Base-by-base conservation (phyloP, 768 basidiomycete genomes). In the Lactifluus volemus region DNA sequence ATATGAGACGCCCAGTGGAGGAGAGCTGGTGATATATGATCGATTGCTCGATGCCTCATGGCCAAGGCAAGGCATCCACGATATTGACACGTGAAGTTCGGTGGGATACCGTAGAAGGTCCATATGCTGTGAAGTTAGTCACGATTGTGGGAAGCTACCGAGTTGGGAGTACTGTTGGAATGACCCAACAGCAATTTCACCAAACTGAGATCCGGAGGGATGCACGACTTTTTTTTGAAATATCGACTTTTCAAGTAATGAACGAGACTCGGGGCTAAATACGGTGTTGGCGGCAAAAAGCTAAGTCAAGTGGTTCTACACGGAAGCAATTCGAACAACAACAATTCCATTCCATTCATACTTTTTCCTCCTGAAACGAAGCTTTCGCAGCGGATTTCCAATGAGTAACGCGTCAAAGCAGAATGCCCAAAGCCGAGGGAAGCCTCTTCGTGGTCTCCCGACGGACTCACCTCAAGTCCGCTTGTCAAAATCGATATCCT, bases 401-500 rank as follows among this genome's bases (percentile, higher is more conserved):
- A 63, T 63, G 61, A 53, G 41, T 25, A 38, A 58, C 41, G 30
- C 44, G 1, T 30, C 48, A 11, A 60, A 59, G 47, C 53, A 52
- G 55, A 56, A 55, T 53, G 8, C 52, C 32, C 60, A 53, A 32
- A 49, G 64, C 30, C 45, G 64, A 38, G 63, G 67, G 12, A 88
- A 83, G 68, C 75, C 45, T 12, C 52, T 81, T 41, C 79, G 84
- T 52, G 88, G 88, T 15, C 73, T 78, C 19, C 79, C 81, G 0
- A 77, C 72, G 51, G 91, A 95, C 66, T 75, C 82, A 4, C 83
- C 82, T 0, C 84, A 88, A 52, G 81, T 88, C 6, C 79, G 84
- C 11, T 67, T 89, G 14, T 92, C 90, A 14, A 98, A 97, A 73
- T 89, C 90, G 0, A 74, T 98, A 9, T 88, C 93, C 0, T 98